These are phyloP conservation scores for Gynostemma pentaphyllum DNA, from an alignment of 306 rosid species.

Conservation along the genomic window DNA sequence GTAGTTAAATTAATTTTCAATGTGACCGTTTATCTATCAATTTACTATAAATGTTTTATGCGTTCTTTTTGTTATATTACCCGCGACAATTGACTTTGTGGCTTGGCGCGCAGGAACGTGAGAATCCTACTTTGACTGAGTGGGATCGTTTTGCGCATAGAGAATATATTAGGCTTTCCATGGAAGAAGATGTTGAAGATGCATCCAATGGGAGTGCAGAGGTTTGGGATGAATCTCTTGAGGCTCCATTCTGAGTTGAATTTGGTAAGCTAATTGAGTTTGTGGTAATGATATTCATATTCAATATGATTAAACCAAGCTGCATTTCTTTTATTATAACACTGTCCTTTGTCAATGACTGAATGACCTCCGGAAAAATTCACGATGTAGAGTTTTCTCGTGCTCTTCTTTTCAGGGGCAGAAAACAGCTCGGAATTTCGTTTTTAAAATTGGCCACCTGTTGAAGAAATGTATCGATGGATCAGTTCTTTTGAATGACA, in stretches of 20 bases:
- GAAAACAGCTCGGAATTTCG: constrained; percentile 5
- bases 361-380: neutral
- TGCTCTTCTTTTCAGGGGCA: neutral
- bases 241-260: constrained; percentile 77
- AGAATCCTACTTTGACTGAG: constrained; percentile 97
- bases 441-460: constrained; percentile 8
- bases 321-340: too few relatives aligned
- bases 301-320: neutral
- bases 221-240: constrained; percentile 98
- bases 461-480: constrained; percentile 6
- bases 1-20: constrained; percentile 24
- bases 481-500: neutral
- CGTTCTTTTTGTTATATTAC: neutral
- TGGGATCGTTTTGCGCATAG: constrained; percentile 99
- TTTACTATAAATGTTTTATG: neutral
- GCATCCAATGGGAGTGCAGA: constrained; percentile 99
- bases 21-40: neutral
- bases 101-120: constrained; percentile 87
- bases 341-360: too few relatives aligned
- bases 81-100: constrained; percentile 17
- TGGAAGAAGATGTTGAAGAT: constrained; percentile 99
- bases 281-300: neutral
- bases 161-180: constrained; percentile 97
- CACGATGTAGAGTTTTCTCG: neutral
- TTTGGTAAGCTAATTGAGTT: constrained; percentile 25